Conservation (phyloP, 805 yeast genomes). For the Brettanomyces custersianus region DNA sequence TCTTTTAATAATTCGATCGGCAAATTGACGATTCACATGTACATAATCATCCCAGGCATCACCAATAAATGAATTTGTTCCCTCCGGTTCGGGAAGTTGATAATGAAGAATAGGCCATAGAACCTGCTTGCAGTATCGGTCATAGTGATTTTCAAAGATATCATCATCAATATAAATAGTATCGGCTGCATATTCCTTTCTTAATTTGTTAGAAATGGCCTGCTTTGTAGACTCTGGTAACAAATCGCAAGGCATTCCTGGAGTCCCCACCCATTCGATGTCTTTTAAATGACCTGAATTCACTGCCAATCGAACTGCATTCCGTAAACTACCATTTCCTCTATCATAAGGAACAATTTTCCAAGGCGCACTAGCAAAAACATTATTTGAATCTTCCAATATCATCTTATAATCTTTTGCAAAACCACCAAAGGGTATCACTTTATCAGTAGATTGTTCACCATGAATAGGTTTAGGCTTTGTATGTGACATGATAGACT, state of each 20-base stretch:
- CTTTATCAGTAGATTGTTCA: slow-evolving; percentile 5
- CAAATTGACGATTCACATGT: slow-evolving; percentile 65
- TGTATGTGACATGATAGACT: background rate
- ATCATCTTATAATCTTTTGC: slow-evolving; percentile 40
- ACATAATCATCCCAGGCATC: slow-evolving; percentile 88
- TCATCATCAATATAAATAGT: slow-evolving; percentile 70
- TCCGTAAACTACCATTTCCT: slow-evolving; percentile 84
- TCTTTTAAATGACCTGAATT: slow-evolving; percentile 19
- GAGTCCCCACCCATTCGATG: slow-evolving; percentile 75
- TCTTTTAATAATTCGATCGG: slow-evolving; percentile 58
- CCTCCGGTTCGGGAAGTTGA: slow-evolving; percentile 92
- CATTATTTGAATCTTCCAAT: slow-evolving; percentile 31
- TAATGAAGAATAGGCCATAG: slow-evolving; percentile 93
- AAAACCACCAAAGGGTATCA: slow-evolving; percentile 68
- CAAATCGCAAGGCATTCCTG: slow-evolving; percentile 85
- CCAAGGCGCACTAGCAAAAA: slow-evolving; percentile 64
- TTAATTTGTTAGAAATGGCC: slow-evolving; percentile 42
- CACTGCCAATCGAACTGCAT: slow-evolving; percentile 65
- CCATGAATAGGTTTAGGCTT: slow-evolving; percentile 8
- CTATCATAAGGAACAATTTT: slow-evolving; percentile 53
- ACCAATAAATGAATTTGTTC: slow-evolving; percentile 89
- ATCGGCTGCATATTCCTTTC: slow-evolving; percentile 42
- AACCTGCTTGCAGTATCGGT: slow-evolving; percentile 86
- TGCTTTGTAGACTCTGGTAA: slow-evolving; percentile 49
- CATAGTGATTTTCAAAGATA: slow-evolving; percentile 84